Evolutionary conservation across 2,329 filamentous ascomycete species (phyloP), one percentile per base, ranked within the genome.

Genomic region (Hypoxylon sp.): DNA sequence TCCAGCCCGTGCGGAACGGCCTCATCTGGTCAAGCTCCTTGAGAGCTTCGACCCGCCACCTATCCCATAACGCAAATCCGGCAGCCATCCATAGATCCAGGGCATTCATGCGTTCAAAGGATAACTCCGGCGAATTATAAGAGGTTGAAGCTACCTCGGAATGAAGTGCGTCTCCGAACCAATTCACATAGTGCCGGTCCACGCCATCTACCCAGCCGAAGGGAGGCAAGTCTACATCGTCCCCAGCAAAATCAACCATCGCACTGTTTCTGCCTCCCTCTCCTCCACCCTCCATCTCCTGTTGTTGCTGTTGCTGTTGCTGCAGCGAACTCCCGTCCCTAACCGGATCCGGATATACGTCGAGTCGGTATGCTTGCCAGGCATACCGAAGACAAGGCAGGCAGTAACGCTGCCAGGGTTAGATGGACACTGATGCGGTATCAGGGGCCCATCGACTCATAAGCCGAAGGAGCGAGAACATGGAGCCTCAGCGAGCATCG

Each of bases 11-110:
- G 11, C 39, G 53, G 15, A 46, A 47, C 15, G 7, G 19, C 39
- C 39, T 46, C 53, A 46, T 29, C 53, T 47, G 37, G 21, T 46
- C 53, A 19, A 56, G 53, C 39, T 56, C 39, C 53, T 56, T 56
- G 27, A 56, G 2, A 32, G 53, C 39, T 39, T 46, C 29, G 39
- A 56, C 53, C 27, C 37, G 11, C 37, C 37, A 31, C 53, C 29
- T 44, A 47, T 56, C 53, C 53, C 53, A 56, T n/a, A 56, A 32
- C 53, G 53, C 39, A 21, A 56, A 56, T 32, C 53, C 53, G 53
- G 53, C 53, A 27, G 21, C 39, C 8, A n/a, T 32, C 53, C 53
- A 56, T 32, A 47, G 37, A 37, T 31, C 27, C 29, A 56, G 24
- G 46, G 21, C 3, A 46, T 46, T 24, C n/a, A 29, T 6, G 39